Base-by-base conservation (phyloP, 2,329 filamentous ascomycete genomes). In the Cercospora canescens region DNA sequence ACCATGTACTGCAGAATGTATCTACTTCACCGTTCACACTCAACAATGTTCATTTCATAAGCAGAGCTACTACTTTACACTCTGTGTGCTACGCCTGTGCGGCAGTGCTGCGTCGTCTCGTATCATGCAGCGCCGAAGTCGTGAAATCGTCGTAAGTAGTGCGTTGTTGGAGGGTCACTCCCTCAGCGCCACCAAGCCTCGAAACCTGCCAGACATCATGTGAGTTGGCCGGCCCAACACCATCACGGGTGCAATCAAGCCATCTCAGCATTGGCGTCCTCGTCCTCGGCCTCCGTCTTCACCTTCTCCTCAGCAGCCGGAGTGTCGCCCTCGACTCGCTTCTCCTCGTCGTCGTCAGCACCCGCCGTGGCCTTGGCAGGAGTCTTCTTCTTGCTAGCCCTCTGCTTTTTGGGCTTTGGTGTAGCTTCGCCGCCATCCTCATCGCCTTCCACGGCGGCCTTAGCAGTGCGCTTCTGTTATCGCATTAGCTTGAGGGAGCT, bases 401-500 rank as follows among this genome's bases (percentile, higher is more conserved):
- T 65, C 45, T 61, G 28, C 64, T 69, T 71, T 62, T 69, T 68
- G 32, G 63, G 54, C 60, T 66, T 65, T 28, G 67, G 56, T 54
- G 63, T 63, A 64, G 54, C 60, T 67, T 67, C 70, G 39, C 66
- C 66, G 34, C 60, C 62, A n/a, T 70, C 67, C 26, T 30, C 57
- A 14, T 63, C 69, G 32, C 56, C 70, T 14, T 67, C 67, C n/a
- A 62, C 63, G 24, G 67, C 63, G 14, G 61, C 63, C 37, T 65
- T 68, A 45, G 69, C 64, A 11, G 30, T 56, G 63, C 73, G 72
- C 70, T 72, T 74, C 73, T 73, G 58, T 8, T 32, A 12, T 45
- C 56, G 6, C 32, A 54, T 67, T 35, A 67, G 67, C 45, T 24
- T 52, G 21, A 16, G n/a, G 21, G 14, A 14, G n/a, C 24, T 16